Base-by-base conservation (phyloP, 768 basidiomycete species). In the Megacollybia marginata region DNA sequence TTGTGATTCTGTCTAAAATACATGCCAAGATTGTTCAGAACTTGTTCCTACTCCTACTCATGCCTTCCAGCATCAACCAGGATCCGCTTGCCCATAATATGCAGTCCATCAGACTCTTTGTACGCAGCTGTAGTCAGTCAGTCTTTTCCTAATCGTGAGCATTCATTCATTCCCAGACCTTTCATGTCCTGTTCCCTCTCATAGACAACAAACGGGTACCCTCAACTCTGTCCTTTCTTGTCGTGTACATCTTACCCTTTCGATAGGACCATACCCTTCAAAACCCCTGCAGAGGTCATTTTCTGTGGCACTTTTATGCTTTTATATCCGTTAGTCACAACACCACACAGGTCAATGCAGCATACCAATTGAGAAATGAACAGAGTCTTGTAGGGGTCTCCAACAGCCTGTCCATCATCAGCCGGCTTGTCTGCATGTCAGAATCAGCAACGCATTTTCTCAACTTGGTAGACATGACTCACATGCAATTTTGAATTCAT, bases 101-200 rank as follows among this genome's bases (percentile, higher is more conserved):
- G 89, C 42, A 99, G 78, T 19, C 93, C 91, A 60, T 98, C 95
- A 16, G 94, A 97, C 65, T 98, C 96, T 69, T 98, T 98, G 78
- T 98, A 99, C 12, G 95, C 96, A 55, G 87, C 86, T 88, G 49
- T 55, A 48, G 43, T 60, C 6, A 6, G 59, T 50, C 56, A 56
- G 42, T 56, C 46, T 45, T 51, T 51, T 49, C 54, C 57, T 35
- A 54, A 52, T 48, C 45, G 48, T 54, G 47, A 54, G 52, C 53
- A 48, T 40, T 18, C n/a, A n/a, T n/a, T n/a, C 50, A 51, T 50
- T 42, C 2, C 23, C 23, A 6, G 6, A 94, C 94, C 94, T 80
- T 98, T 98, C 96, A 99, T 99, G 65, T 99, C 96, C 51, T 93
- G 82, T 69, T 98, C 96, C 31, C 96, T 82, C 64, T 99, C 96